These are phyloP conservation scores for Phlebiopsis gigantea DNA, from an alignment of 768 basidiomycete genomes.

Conservation along the genomic window DNA sequence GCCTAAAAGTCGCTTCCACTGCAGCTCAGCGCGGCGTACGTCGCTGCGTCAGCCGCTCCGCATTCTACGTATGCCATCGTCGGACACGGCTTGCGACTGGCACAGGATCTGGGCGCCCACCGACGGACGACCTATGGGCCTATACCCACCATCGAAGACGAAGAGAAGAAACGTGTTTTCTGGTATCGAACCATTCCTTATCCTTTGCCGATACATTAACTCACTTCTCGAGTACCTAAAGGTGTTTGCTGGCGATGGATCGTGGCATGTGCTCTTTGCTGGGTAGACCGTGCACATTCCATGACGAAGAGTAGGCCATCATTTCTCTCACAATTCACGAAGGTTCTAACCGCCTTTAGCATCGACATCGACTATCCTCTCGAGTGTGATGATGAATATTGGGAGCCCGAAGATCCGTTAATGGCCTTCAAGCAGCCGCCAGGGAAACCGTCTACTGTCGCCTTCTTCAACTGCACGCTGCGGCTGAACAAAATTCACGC, in stretches of 20 bases:
- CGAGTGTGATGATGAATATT: conserved; percentile 39
- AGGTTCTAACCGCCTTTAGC: conserved; percentile 26
- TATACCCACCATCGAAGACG: conserved; percentile 47
- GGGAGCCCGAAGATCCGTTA: neutral
- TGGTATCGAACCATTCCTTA: conserved; percentile 35
- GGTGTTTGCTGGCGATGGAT: conserved; percentile 45
- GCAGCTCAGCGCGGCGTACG: conserved; percentile 7
- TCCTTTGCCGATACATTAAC: neutral
- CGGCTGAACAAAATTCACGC: conserved; percentile 60
- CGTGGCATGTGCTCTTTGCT: conserved; percentile 39
- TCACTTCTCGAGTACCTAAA: conserved; percentile 18
- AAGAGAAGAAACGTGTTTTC: conserved; percentile 78
- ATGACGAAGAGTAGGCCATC: conserved; percentile 65
- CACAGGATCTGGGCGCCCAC: conserved; percentile 72
- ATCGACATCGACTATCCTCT: conserved; percentile 69
- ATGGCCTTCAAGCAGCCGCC: conserved; percentile 65
- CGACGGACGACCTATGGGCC: conserved; percentile 50
- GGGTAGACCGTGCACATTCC: conserved; percentile 65
- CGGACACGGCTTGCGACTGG: conserved; percentile 42
- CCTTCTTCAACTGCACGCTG: conserved; percentile 55
- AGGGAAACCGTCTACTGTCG: conserved; percentile 46
- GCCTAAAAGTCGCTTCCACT: neutral
- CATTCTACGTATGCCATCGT: conserved; percentile 16
- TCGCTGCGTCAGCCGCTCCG: conserved; percentile 5
- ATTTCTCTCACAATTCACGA: conserved; percentile 2